Evolutionary conservation across 2,329 filamentous ascomycete genomes (phyloP).

Genomic region (Bipolaris sorokiniana): DNA sequence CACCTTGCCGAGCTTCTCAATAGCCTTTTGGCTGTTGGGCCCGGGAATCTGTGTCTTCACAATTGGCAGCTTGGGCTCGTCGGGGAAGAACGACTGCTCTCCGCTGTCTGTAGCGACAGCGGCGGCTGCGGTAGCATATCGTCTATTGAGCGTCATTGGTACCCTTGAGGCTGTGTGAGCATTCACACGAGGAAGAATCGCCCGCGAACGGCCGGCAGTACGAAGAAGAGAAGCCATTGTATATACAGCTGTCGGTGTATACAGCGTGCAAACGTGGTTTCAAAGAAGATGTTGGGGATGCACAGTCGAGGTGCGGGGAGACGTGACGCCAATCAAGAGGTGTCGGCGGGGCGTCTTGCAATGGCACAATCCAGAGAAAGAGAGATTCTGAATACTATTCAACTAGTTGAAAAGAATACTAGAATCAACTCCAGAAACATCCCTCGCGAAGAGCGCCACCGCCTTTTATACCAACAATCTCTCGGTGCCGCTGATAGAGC

Average conservation of each 20-base stretch:
- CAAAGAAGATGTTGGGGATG: background rate
- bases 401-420: background rate
- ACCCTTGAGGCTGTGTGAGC: slow-evolving; percentile 23
- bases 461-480: slow-evolving; percentile 20
- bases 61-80: slow-evolving; percentile 63
- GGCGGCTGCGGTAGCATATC: slow-evolving; percentile 43
- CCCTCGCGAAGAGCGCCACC: background rate
- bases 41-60: slow-evolving; percentile 72
- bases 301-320: slow-evolving; percentile 1
- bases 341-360: background rate
- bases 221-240: slow-evolving; percentile 45
- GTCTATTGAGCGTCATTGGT: slow-evolving; percentile 31
- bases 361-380: background rate
- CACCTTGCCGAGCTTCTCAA: slow-evolving; percentile 74
- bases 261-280: background rate
- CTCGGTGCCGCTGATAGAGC: slow-evolving; percentile 18
- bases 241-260: background rate
- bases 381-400: background rate
- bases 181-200: slow-evolving; percentile 24
- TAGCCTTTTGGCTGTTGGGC: slow-evolving; percentile 72
- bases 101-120: slow-evolving; percentile 40
- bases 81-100: slow-evolving; percentile 61
- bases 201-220: slow-evolving; percentile 31
- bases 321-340: background rate
- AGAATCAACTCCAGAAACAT: background rate